phyloP scores from a whole-genome alignment of 2,329 filamentous ascomycete species.

The Diplodia mutila region DNA sequence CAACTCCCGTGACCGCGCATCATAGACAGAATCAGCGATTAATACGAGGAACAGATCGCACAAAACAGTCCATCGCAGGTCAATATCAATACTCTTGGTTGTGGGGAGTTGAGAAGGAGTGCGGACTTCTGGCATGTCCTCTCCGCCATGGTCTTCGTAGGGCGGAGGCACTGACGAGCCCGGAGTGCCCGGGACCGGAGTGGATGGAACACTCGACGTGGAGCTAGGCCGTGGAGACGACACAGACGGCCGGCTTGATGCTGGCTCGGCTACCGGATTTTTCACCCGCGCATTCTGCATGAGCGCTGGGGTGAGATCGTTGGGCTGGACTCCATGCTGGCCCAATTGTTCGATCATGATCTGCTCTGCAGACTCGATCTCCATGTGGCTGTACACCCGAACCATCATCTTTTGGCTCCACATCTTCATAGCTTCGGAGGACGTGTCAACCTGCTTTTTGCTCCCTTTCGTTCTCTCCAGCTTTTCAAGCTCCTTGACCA shows the following conservation, averaged over 20 bases:
- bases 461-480: conserved; percentile 66
- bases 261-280: conserved; percentile 74
- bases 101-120: conserved; percentile 81
- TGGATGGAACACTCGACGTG: conserved; percentile 17
- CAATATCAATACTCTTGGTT: conserved; percentile 87
- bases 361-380: conserved; percentile 86
- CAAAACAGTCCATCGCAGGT: conserved; percentile 93
- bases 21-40: conserved; percentile 95
- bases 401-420: conserved; percentile 99
- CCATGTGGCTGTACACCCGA: conserved; percentile 92
- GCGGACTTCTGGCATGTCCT: conserved; percentile 77
- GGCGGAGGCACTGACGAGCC: conserved; percentile 52
- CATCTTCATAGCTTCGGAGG: conserved; percentile 82
- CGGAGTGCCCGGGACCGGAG: conserved; percentile 13
- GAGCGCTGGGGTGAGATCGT: conserved; percentile 80
- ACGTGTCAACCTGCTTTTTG: conserved; percentile 72
- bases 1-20: conserved; percentile 81
- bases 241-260: conserved; percentile 40
- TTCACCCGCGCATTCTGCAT: conserved; percentile 92
- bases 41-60: conserved; percentile 94
- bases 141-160: conserved; percentile 64
- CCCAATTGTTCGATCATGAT: conserved; percentile 98
- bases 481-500: conserved; percentile 70
- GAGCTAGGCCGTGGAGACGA: conserved; percentile 39
- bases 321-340: conserved; percentile 84